phyloP scores from a whole-genome alignment of 2,329 filamentous ascomycete species.

The Colletotrichum nymphaeae region DNA sequence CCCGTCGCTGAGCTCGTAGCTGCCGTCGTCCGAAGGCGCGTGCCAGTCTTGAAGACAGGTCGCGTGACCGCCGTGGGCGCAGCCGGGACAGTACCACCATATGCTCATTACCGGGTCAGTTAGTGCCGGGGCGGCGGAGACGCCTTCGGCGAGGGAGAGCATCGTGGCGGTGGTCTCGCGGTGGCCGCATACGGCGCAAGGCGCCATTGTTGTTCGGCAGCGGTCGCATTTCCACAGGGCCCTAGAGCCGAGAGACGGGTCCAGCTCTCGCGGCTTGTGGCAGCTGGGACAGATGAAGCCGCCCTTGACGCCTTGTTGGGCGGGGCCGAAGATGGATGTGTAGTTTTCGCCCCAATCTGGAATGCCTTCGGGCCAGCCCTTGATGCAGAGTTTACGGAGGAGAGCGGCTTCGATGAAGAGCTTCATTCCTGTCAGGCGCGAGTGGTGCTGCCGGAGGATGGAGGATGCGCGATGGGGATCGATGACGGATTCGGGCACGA shows the following conservation, averaged over 20 bases:
- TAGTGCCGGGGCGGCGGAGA: neutral
- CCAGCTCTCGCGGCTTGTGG: slow-evolving; percentile 66
- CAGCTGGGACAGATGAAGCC: slow-evolving; percentile 67
- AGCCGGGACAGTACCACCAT: slow-evolving; percentile 75
- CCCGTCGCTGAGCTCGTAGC: slow-evolving; percentile 56
- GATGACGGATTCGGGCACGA: slow-evolving; percentile 66
- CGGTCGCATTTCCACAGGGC: slow-evolving; percentile 70
- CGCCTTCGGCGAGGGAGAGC: slow-evolving; percentile 37
- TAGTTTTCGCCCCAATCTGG: slow-evolving; percentile 67
- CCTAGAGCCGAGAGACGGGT: slow-evolving; percentile 54
- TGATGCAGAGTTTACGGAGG: slow-evolving; percentile 69
- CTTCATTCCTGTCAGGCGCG: slow-evolving; percentile 68
- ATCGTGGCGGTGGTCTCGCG: slow-evolving; percentile 57
- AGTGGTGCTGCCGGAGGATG: slow-evolving; percentile 70
- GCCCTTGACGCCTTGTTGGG: slow-evolving; percentile 66
- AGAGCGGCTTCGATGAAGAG: slow-evolving; percentile 71
- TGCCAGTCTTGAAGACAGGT: slow-evolving; percentile 72
- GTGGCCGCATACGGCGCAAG: slow-evolving; percentile 70
- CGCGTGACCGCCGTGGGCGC: slow-evolving; percentile 71
- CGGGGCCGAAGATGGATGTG: slow-evolving; percentile 62
- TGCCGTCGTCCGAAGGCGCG: slow-evolving; percentile 45
- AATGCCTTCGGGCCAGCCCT: slow-evolving; percentile 65
- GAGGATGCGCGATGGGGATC: slow-evolving; percentile 66
- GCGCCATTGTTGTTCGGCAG: slow-evolving; percentile 63
- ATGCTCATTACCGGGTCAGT: slow-evolving; percentile 50